Evolutionary conservation across 768 basidiomycete species (phyloP).

Genomic region (Baorangia bicolor): DNA sequence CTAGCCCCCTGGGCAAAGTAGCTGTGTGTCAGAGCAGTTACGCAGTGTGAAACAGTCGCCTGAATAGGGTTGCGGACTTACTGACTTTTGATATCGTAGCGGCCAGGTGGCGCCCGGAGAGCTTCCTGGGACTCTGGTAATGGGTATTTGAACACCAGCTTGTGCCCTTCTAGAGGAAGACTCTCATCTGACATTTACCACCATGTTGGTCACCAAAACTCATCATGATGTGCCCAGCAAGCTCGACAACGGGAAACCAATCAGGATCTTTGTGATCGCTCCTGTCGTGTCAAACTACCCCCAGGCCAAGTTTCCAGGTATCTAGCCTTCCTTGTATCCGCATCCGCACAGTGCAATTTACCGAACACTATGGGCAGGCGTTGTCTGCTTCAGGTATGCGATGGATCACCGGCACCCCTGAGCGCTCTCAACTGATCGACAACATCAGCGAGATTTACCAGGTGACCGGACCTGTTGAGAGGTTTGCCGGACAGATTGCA

Average conservation of each 20-base stretch:
- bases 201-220: constrained; percentile 82
- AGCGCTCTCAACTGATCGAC: background rate
- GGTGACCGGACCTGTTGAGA: constrained; percentile 95
- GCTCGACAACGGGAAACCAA: constrained; percentile 60
- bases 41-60: too few species aligned
- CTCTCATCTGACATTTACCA: constrained; percentile 7
- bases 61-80: too few species aligned
- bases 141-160: background rate
- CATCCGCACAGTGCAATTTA: background rate
- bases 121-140: too few species aligned
- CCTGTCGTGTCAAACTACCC: constrained; percentile 82
- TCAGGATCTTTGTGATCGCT: constrained; percentile 81
- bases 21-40: too few species aligned
- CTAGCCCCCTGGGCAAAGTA: too few species aligned
- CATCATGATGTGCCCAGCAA: constrained; percentile 75
- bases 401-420: background rate
- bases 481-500: constrained; percentile 85
- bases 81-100: too few species aligned
- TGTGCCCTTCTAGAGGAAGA: background rate
- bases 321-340: background rate
- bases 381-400: constrained; percentile 74
- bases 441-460: constrained; percentile 84
- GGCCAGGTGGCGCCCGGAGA: too few species aligned
- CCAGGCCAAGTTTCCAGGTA: constrained; percentile 87
- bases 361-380: constrained; percentile 44